Evolutionary conservation across 495 filamentous ascomycete genomes (phyloP).

Genomic region (Viridothelium virens): DNA sequence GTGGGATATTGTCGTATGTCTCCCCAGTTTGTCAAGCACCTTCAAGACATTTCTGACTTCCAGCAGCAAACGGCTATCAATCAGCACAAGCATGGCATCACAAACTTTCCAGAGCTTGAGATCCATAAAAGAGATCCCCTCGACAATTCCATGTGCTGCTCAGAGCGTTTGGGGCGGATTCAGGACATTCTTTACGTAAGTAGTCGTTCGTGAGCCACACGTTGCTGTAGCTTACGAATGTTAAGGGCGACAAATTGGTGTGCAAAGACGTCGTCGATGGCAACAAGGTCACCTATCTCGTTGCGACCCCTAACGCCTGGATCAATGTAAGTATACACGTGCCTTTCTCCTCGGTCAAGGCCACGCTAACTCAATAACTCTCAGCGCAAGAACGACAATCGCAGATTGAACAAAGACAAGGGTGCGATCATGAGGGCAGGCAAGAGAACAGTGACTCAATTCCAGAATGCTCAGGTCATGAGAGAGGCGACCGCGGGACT

Average conservation of each 20-base stretch:
- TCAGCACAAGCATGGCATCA: constrained; percentile 6
- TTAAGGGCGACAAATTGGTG: not conserved
- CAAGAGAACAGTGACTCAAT: not conserved
- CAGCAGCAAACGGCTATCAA: not conserved
- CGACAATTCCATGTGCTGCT: constrained; percentile 7
- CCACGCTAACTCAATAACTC: not conserved
- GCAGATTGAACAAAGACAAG: constrained; percentile 2
- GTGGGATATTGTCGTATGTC: constrained; percentile 6
- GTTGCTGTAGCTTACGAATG: not conserved
- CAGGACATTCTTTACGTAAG: constrained; percentile 1
- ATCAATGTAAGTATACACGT: not conserved
- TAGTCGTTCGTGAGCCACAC: not conserved
- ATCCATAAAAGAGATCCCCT: not conserved
- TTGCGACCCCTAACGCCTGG: constrained; percentile 6
- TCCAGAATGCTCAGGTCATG: not conserved
- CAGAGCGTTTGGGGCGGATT: not conserved
- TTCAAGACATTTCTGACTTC: not conserved
- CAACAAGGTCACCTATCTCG: constrained; percentile 3
- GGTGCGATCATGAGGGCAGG: constrained; percentile 8
- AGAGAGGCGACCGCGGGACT: not conserved
- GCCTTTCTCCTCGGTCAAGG: too few species aligned
- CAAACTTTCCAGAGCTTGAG: constrained; percentile 8
- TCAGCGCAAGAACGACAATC: constrained; percentile 10
- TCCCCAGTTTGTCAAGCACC: not conserved
- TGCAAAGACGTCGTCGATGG: constrained; percentile 9